These are phyloP conservation scores for Penicillium sp. DNA, from an alignment of 2,329 filamentous ascomycete species.

Conservation along the genomic window DNA sequence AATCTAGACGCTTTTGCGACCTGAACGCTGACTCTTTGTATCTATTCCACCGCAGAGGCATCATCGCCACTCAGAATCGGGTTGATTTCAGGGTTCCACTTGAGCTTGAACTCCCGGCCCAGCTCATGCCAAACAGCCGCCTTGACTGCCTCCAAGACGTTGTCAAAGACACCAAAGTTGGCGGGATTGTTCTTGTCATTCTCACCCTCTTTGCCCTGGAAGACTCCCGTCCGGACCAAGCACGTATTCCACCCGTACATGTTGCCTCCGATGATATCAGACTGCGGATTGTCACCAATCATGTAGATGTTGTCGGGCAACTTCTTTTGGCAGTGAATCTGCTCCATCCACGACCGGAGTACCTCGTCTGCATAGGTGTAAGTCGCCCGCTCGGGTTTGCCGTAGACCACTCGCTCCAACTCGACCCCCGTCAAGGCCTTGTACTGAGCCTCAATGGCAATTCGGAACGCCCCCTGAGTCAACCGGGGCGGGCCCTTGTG, in stretches of 20 bases:
- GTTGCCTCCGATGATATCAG: constrained; percentile 70
- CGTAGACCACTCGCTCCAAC: constrained; percentile 69
- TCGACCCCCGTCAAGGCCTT: constrained; percentile 60
- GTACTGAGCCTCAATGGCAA: constrained; percentile 63
- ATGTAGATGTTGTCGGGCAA: constrained; percentile 68
- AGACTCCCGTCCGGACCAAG: constrained; percentile 70
- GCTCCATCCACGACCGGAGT: constrained; percentile 67
- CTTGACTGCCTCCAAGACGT: constrained; percentile 66
- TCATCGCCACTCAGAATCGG: constrained; percentile 54
- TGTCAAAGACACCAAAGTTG: constrained; percentile 68
- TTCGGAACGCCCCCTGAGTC: constrained; percentile 70
- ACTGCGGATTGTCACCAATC: constrained; percentile 69
- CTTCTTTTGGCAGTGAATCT: constrained; percentile 65
- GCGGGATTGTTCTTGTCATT: constrained; percentile 73
- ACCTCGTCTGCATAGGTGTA: constrained; percentile 75
- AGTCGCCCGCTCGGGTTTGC: constrained; percentile 68
- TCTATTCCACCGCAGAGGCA: constrained; percentile 52
- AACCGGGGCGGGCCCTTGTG: constrained; percentile 60
- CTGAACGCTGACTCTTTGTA: neutral
- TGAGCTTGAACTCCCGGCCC: constrained; percentile 67
- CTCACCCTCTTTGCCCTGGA: constrained; percentile 59
- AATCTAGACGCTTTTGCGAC: neutral
- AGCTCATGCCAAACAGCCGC: constrained; percentile 63
- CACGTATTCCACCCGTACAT: constrained; percentile 80
- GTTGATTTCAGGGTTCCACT: constrained; percentile 66